Evolutionary conservation across 2,329 filamentous ascomycete genomes (phyloP), one percentile per base, ranked within the genome.

Genomic region (Fusarium sp.): DNA sequence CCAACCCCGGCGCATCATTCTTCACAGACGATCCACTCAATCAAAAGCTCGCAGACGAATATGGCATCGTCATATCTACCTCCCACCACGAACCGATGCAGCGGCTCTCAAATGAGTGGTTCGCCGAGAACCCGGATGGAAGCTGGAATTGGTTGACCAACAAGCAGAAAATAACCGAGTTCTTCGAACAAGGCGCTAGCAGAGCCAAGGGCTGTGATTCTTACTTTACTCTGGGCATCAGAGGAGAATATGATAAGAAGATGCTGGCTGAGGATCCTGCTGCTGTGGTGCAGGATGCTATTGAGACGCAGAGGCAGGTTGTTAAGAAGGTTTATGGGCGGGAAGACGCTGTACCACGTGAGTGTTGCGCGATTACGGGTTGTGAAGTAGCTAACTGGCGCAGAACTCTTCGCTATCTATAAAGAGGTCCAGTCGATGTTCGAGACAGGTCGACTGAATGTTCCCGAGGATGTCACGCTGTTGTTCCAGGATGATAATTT

Each of bases 381-480:
- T n/a, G 0, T 1, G 2, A 7, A 6, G 5, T 50, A 2, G 0
- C 60, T 71, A 7, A 71, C 2, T 13, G 0, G 4, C 0, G 3
- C 81, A 73, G 89, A 92, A 76, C 84, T 91, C 61, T 87, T 90
- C 83, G 90, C 89, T 15, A 77, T 92, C 36, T 92, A 92, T 75
- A 91, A 91, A 63, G 90, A 92, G 65, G 89, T 92, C 0, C 87
- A 89, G 72, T 86, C 85, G 15, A 90, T 91, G 68, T 91, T 89
- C 41, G 88, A 92, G 53, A 84, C 85, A 1, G 89, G 89, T 1
- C 38, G 70, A 1, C 83, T 91, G 69, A 78, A 83, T 3, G 86
- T 91, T 0, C 88, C 89, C 0, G 89, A 91, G 4, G 86, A 91
- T 70, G 85, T 92, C 11, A 91, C 88, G 0, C 80, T 92, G 4